A percentile compares a stretch with the other conserved stretches of the same genome.
Conservation (phyloP, 2,329 filamentous ascomycete species). For the Fusarium ramigenum region DNA sequence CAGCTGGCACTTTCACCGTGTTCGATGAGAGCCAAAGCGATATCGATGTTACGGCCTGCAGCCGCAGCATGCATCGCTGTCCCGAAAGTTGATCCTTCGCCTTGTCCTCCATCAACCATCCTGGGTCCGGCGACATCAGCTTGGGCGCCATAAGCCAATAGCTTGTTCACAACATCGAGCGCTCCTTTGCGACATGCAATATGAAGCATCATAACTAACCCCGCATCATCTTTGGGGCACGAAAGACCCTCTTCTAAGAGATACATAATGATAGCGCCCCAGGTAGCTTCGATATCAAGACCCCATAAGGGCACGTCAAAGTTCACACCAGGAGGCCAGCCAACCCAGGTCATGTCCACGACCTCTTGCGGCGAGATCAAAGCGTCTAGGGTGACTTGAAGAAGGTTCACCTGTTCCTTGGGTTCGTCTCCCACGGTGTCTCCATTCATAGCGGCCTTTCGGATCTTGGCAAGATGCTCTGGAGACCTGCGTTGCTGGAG, state of each 20-base stretch:
- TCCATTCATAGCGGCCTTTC: background rate
- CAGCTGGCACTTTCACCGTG: background rate
- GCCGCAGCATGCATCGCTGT: conserved; percentile 20
- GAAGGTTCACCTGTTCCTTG: background rate
- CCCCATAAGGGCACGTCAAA: background rate
- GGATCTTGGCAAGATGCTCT: background rate
- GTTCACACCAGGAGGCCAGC: conserved; percentile 7
- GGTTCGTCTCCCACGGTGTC: background rate
- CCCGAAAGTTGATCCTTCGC: background rate
- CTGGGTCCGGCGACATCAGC: background rate
- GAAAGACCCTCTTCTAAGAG: background rate
- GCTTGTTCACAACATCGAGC: background rate
- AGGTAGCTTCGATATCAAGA: background rate
- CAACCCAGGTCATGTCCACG: conserved; percentile 8
- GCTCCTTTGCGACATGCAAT: background rate
- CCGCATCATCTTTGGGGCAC: background rate
- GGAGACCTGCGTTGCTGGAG: background rate
- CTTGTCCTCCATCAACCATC: conserved; percentile 6
- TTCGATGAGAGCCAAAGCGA: background rate
- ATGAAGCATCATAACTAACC: conserved; percentile 13
- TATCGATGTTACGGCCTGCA: rapidly evolving
- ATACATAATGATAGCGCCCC: background rate
- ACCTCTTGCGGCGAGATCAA: conserved; percentile 9
- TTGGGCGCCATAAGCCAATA: background rate
- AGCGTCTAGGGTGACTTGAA: conserved; percentile 11